These are phyloP conservation scores for Trametopsis cervina DNA, from an alignment of 768 basidiomycete genomes.

Conservation along the genomic window DNA sequence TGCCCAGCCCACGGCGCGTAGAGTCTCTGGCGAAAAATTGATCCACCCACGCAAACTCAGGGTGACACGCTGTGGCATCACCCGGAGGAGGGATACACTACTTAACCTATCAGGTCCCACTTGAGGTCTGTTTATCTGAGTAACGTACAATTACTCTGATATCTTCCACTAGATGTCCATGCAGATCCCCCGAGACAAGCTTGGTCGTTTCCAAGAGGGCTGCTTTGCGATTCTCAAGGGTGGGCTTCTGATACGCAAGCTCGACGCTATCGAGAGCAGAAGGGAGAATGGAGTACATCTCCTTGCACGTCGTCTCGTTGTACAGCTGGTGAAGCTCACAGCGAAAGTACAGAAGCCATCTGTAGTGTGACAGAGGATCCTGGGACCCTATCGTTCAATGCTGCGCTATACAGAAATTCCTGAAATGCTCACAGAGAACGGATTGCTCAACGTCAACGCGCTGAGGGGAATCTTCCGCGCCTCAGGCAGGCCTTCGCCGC, in stretches of 20 bases:
- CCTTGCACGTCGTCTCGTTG: not conserved
- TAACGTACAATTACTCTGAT: not conserved
- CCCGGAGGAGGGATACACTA: no score
- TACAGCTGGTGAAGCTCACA: constrained; percentile 15
- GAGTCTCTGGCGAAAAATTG: not conserved
- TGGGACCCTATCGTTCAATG: not conserved
- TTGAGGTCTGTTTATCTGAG: not conserved
- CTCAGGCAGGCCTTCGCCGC: constrained; percentile 13
- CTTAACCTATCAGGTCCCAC: not conserved
- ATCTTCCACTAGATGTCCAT: not conserved
- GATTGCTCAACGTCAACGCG: constrained; percentile 27
- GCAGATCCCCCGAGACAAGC: not conserved
- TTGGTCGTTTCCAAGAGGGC: not conserved
- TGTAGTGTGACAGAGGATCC: constrained; percentile 22
- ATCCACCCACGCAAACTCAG: not conserved
- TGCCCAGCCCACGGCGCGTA: not conserved
- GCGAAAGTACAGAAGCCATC: constrained; percentile 25
- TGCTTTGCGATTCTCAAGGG: not conserved
- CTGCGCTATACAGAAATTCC: not conserved
- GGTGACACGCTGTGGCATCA: constrained; percentile 1
- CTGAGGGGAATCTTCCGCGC: constrained; percentile 23
- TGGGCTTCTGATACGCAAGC: not conserved
- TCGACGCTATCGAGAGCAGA: constrained; percentile 1
- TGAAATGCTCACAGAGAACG: constrained; percentile 6
- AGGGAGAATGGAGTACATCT: not conserved